A percentile compares a stretch with the other conserved stretches of the same genome.
Conservation (phyloP, 2,329 filamentous ascomycete species). For the Fusarium sp. region DNA sequence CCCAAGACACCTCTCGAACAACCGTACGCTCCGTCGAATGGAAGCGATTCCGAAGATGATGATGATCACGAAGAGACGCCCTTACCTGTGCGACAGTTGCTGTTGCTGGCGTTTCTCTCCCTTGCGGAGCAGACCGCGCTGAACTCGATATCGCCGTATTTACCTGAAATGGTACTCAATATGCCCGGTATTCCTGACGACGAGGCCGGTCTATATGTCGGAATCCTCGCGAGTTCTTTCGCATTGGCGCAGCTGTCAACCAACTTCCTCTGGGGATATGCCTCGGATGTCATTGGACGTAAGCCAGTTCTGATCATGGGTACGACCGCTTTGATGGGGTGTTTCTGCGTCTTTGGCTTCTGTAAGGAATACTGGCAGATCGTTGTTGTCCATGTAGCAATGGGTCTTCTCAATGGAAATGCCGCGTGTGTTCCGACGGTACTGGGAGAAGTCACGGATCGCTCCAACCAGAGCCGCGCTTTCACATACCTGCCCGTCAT, state of each 20-base stretch:
- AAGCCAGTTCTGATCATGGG: slow-evolving; percentile 81
- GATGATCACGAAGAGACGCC: slow-evolving; percentile 70
- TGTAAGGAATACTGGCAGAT: slow-evolving; percentile 85
- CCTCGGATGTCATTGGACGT: slow-evolving; percentile 72
- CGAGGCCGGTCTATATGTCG: slow-evolving; percentile 87
- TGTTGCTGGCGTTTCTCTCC: slow-evolving; percentile 86
- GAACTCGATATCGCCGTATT: slow-evolving; percentile 95
- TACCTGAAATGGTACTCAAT: slow-evolving; percentile 88
- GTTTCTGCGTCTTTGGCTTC: slow-evolving; percentile 88
- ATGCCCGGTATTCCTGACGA: slow-evolving; percentile 81
- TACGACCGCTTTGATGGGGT: slow-evolving; percentile 81
- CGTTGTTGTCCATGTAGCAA: slow-evolving; percentile 83
- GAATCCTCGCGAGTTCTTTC: slow-evolving; percentile 88
- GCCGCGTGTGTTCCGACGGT: slow-evolving; percentile 94
- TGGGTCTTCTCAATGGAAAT: slow-evolving; percentile 95
- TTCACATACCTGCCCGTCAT: slow-evolving; percentile 96
- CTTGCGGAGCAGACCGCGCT: slow-evolving; percentile 95
- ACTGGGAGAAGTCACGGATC: slow-evolving; percentile 92
- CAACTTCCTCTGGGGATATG: slow-evolving; percentile 73
- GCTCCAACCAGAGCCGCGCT: slow-evolving; percentile 90
- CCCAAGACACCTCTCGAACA: slow-evolving; percentile 71
- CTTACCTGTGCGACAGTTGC: slow-evolving; percentile 82
- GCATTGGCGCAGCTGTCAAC: slow-evolving; percentile 91
- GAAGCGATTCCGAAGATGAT: slow-evolving; percentile 42
- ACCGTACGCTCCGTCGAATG: slow-evolving; percentile 43